phyloP scores from a whole-genome alignment of 176 grass and related monocot species.

The Metroxylon sagu region DNA sequence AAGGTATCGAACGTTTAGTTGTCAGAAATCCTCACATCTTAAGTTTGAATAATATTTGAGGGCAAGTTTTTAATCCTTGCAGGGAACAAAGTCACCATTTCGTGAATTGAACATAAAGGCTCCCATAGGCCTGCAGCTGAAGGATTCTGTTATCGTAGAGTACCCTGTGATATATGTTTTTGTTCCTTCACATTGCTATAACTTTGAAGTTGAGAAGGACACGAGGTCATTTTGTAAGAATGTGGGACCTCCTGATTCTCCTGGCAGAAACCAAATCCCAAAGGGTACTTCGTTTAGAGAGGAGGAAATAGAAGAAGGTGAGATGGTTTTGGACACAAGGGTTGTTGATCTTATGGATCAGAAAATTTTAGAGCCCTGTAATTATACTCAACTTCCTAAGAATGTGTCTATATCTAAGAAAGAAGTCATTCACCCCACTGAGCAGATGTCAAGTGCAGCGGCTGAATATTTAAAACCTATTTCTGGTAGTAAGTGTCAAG shows the following conservation, averaged over 20 bases:
- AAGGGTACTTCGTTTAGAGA: constrained; percentile 54
- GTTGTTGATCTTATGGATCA: constrained; percentile 53
- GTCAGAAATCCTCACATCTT: no score
- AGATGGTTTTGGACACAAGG: constrained; percentile 43
- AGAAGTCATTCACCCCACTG: not conserved
- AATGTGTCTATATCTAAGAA: not conserved
- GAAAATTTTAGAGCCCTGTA: constrained; percentile 4
- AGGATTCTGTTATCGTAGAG: constrained; percentile 49
- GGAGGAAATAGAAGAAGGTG: constrained; percentile 92
- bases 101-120: constrained; percentile 47
- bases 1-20: constrained; percentile 35
- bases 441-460: constrained; percentile 9
- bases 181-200: constrained; percentile 57
- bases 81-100: constrained; percentile 48
- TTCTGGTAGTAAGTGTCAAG: constrained; percentile 2
- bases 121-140: constrained; percentile 48
- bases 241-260: constrained; percentile 10
- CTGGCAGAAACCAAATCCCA: constrained; percentile 4
- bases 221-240: constrained; percentile 18
- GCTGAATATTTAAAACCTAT: constrained; percentile 27
- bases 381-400: not conserved
- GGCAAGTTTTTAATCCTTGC: constrained; percentile 1
- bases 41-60: no score
- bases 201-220: constrained; percentile 52
- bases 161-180: constrained; percentile 74